A percentile compares a stretch with the other conserved stretches of the same genome.
Conservation (phyloP, 2,329 filamentous ascomycete genomes). For the Xylaria sp. region DNA sequence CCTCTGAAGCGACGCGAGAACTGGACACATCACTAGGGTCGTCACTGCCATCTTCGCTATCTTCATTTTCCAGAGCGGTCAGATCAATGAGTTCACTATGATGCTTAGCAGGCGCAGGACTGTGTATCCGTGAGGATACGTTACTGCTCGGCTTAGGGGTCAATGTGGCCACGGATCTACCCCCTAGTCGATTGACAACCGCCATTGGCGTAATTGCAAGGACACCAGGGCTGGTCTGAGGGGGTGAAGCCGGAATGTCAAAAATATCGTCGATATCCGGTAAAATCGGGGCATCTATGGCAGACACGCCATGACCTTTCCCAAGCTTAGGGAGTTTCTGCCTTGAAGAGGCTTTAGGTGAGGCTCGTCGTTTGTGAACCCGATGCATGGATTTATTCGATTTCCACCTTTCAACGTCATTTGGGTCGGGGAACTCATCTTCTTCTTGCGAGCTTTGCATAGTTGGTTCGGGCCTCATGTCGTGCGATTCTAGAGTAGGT, state of each 20-base stretch:
- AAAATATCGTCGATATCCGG: conserved; percentile 47
- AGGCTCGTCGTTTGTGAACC: conserved; percentile 44
- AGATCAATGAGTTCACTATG: conserved; percentile 44
- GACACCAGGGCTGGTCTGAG: conserved; percentile 52
- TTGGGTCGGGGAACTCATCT: conserved; percentile 49
- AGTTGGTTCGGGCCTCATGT: conserved; percentile 14
- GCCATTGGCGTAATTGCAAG: conserved; percentile 41
- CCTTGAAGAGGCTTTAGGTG: conserved; percentile 46
- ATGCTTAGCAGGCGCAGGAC: conserved; percentile 42
- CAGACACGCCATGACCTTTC: conserved; percentile 25
- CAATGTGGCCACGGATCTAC: conserved; percentile 28
- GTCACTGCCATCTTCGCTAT: conserved; percentile 29
- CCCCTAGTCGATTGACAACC: conserved; percentile 29
- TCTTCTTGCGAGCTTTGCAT: conserved; percentile 46
- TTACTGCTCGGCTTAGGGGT: conserved; percentile 49
- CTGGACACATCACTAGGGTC: conserved; percentile 23
- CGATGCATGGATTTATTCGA: conserved; percentile 24
- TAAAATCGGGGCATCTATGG: conserved; percentile 34
- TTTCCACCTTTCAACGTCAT: conserved; percentile 49
- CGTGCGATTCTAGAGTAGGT: conserved; percentile 28
- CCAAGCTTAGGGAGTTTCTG: conserved; percentile 42
- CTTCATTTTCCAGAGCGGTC: conserved; percentile 40
- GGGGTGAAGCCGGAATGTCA: conserved; percentile 55
- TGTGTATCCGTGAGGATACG: conserved; percentile 44
- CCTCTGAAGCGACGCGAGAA: conserved; percentile 51